Evolutionary conservation across 2,329 filamentous ascomycete genomes (phyloP), one percentile per base, ranked within the genome.

Genomic region (Boeremia exigua): DNA sequence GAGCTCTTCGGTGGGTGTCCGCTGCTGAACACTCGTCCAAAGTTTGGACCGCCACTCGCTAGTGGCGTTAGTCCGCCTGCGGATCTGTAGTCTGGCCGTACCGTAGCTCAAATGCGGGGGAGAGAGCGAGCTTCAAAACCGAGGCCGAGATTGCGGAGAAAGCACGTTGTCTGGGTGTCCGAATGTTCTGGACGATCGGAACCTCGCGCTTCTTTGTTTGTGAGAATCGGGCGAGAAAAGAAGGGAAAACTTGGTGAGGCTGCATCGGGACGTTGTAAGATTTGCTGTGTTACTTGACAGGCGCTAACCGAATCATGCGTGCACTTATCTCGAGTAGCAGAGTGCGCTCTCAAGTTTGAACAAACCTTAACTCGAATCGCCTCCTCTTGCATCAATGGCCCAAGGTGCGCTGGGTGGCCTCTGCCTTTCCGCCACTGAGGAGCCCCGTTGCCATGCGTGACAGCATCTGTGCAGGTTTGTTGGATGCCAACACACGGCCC

Each of bases 61-160:
- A 56, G 47, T 51, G 42, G 47, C 43, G 43, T 42, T 38, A 23
- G 14, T n/a, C 28, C 25, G 42, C 40, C 42, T 17, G 53, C 42
- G 32, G 19, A 36, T 45, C 28, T 23, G 33, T 29, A 49, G 53
- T 56, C 47, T 50, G 53, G 53, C 47, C 47, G 48, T 37, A 12
- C 23, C 15, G 17, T 55, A 55, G 52, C 47, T 33, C 39, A 37
- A 56, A 48, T 51, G 47, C 47, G 53, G 53, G 53, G 53, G 29
- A 46, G 19, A 23, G 11, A 38, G 53, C 47, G 43, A 43, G 37
- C 19, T 23, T 23, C 5, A 2, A 23, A 5, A 23, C 19, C 19
- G 47, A 51, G 40, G 45, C 48, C 53, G 53, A 56, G 53, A 42
- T 42, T 56, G 42, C 42, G 6, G 4, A 27, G 37, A 33, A 30